These are phyloP conservation scores for Tolypocladium pustulatum DNA, from an alignment of 2,329 filamentous ascomycete species.

Conservation along the genomic window DNA sequence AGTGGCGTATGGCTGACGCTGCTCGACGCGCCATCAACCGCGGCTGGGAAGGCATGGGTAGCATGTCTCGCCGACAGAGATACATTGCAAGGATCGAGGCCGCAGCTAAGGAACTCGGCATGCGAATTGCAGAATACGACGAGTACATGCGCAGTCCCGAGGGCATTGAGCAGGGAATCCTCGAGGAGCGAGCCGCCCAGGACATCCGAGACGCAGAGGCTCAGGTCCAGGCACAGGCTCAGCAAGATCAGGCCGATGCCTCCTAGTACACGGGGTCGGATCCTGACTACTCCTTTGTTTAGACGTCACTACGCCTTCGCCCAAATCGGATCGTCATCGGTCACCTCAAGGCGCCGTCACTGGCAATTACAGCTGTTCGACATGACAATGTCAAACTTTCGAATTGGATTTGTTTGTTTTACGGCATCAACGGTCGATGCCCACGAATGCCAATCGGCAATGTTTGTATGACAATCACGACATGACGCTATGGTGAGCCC, in stretches of 20 bases:
- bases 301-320: neutral
- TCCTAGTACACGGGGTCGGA: neutral
- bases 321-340: neutral
- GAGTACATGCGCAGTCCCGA: constrained; percentile 24
- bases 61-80: constrained; percentile 31
- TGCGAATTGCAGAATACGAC: constrained; percentile 41
- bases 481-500: neutral
- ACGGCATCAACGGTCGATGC: neutral
- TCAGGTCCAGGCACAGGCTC: neutral
- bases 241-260: constrained; percentile 10
- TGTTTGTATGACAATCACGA: neutral
- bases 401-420: neutral
- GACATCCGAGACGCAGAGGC: neutral
- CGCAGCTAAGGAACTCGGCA: constrained; percentile 42
- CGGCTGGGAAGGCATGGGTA: constrained; percentile 34
- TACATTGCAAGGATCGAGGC: constrained; percentile 41
- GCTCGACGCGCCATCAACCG: constrained; percentile 17
- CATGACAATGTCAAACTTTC: neutral
- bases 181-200: constrained; percentile 14
- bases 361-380: neutral
- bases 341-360: neutral
- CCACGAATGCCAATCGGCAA: neutral
- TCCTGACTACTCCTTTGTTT: neutral
- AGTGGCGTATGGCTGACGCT: constrained; percentile 15
- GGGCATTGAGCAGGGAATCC: constrained; percentile 6